Base-by-base conservation (phyloP, 208 protist genomes). In the Leishmania lainsoni region DNA sequence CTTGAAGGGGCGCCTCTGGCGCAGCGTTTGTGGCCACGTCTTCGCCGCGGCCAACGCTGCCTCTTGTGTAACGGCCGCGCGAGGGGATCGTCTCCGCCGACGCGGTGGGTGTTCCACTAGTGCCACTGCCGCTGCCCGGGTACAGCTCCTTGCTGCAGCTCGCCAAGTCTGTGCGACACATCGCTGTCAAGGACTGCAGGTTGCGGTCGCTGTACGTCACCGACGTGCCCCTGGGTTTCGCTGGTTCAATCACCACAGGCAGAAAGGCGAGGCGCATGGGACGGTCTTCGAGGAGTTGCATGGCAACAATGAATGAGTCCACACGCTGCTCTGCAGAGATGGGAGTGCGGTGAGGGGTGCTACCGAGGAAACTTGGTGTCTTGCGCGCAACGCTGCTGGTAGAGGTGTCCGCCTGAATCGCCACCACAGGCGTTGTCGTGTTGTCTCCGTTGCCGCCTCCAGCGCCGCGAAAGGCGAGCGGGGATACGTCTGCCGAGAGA, bases 191-290 rank as follows among this genome's bases (percentile, higher is more conserved):
- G 59, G 68, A 81, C 8, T 59, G 61, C 51, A 59, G 65, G 35
- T 39, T 74, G 39, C 26, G 39, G 54, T n/a, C 26, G 66, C 29
- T 72, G 39, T 61, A 75, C 42, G 42, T 39, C n/a, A 49, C 5
- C 35, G 65, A 75, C 20, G 71, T 59, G 16, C 66, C 75, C 56
- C 35, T 22, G 14, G 16, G 42, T 14, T 0, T 16, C 73, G 52
- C 71, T 20, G 82, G 49, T 59, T 80, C 52, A 0, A 91, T 61
- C 54, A 75, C 72, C 17, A 90, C 81, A 16, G 80, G 73, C 1
- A 94, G 75, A 32, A 86, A 88, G 20, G 90, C 86, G 39, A 95
- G 85, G 4, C 92, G 92, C 83, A 95, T 95, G 29, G 92, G 81
- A 20, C 86, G 84, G 20, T 91, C 80, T 1, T 86, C 66, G 12